phyloP scores from a whole-genome alignment of 2,329 filamentous ascomycete genomes.

The Ascochyta koolunga region DNA sequence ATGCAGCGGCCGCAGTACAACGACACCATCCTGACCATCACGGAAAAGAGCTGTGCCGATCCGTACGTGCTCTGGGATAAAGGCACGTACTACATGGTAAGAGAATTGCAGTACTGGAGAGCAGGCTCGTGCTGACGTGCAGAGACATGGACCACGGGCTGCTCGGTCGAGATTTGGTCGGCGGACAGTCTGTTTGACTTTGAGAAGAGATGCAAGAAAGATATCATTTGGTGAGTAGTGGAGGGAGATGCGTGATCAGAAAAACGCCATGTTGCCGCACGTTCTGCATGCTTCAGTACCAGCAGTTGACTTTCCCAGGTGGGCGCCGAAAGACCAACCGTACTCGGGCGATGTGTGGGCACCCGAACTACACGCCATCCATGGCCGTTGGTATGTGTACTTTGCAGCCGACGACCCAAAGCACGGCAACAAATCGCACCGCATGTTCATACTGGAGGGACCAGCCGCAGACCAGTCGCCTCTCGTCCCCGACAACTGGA shows the following conservation, averaged over 20 bases:
- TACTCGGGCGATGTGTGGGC: slow-evolving; percentile 60
- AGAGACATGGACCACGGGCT: slow-evolving; percentile 53
- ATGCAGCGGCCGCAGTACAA: slow-evolving; percentile 40
- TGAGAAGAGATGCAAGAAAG: slow-evolving; percentile 45
- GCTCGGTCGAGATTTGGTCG: slow-evolving; percentile 54
- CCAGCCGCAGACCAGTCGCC: slow-evolving; percentile 43
- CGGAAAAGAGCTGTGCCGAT: slow-evolving; percentile 50
- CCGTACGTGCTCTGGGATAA: slow-evolving; percentile 53
- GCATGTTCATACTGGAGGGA: slow-evolving; percentile 55
- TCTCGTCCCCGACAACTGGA: slow-evolving; percentile 45
- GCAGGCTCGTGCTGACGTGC: not conserved
- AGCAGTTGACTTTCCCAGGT: slow-evolving; percentile 28
- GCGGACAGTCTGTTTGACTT: slow-evolving; percentile 50
- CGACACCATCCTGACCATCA: slow-evolving; percentile 52
- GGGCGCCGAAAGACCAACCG: slow-evolving; percentile 50
- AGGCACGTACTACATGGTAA: slow-evolving; percentile 53
- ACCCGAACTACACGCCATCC: slow-evolving; percentile 60
- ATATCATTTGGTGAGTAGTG: slow-evolving; percentile 44
- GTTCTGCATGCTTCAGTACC: not conserved
- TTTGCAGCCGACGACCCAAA: slow-evolving; percentile 51
- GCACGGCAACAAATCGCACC: slow-evolving; percentile 53
- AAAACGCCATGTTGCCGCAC: not conserved
- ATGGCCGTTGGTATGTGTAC: slow-evolving; percentile 62
- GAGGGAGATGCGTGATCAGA: not conserved
- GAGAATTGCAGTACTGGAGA: not conserved